Conservation (phyloP, 2,329 filamentous ascomycete species). For the Botrytis elliptica region DNA sequence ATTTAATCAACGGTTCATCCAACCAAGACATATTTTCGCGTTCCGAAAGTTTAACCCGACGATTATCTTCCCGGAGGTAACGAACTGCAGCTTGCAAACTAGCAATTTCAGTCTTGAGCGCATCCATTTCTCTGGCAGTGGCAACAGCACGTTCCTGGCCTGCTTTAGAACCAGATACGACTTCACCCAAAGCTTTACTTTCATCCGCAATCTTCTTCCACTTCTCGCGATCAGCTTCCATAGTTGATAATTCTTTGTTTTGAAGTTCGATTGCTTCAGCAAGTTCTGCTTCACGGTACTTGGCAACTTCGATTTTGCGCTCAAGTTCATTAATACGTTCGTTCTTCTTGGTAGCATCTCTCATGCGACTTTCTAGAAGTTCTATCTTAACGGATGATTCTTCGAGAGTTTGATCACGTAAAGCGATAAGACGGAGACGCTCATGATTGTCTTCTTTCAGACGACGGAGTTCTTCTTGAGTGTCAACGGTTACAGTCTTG, state of each 20-base stretch:
- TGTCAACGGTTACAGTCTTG: constrained; percentile 76
- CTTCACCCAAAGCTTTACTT: constrained; percentile 53
- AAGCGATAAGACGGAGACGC: constrained; percentile 67
- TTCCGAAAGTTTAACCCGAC: constrained; percentile 57
- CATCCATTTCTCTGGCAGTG: constrained; percentile 70
- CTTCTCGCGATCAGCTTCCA: constrained; percentile 66
- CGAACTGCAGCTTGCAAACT: constrained; percentile 63
- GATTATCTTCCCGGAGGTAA: constrained; percentile 67
- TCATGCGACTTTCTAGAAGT: constrained; percentile 83
- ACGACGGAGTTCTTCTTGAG: constrained; percentile 78
- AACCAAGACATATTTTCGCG: constrained; percentile 53
- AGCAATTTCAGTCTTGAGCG: constrained; percentile 66
- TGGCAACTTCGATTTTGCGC: constrained; percentile 53
- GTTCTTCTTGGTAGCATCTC: constrained; percentile 76
- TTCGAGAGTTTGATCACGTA: constrained; percentile 79
- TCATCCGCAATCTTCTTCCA: constrained; percentile 71
- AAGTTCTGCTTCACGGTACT: constrained; percentile 52
- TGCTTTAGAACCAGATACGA: constrained; percentile 50
- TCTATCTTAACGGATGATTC: constrained; percentile 91
- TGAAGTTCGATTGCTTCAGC: constrained; percentile 66
- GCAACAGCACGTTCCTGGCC: constrained; percentile 67
- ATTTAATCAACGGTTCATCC: constrained; percentile 56
- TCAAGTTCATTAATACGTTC: constrained; percentile 67
- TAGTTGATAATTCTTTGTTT: constrained; percentile 61
- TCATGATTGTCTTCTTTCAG: constrained; percentile 79